phyloP scores from a whole-genome alignment of 1,284 basidiomycete species.

The Trichosporon sp. region DNA sequence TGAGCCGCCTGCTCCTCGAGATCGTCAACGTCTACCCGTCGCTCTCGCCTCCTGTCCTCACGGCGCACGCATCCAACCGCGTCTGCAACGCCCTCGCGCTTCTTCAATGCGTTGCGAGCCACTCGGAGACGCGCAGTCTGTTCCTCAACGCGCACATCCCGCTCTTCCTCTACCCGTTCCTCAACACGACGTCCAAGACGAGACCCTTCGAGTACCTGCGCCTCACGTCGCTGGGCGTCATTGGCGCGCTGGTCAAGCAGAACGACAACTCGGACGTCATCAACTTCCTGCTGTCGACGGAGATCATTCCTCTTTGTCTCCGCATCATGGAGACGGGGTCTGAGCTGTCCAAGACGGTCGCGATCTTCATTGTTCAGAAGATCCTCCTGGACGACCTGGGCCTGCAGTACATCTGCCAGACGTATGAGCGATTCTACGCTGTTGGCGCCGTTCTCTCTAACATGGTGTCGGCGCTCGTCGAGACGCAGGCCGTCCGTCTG shows the following conservation, averaged over 20 bases:
- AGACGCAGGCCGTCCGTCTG: constrained; percentile 92
- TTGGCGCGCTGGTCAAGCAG: constrained; percentile 99
- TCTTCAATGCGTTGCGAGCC: constrained; percentile 94
- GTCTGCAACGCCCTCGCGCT: constrained; percentile 98
- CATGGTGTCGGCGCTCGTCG: constrained; percentile 95
- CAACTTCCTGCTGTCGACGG: constrained; percentile 97
- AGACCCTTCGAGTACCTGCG: constrained; percentile 98
- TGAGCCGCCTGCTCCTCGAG: constrained; percentile 97
- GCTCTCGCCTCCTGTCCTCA: constrained; percentile 90
- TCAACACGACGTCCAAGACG: constrained; percentile 98
- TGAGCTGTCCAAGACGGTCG: constrained; percentile 98
- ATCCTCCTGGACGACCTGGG: constrained; percentile 97
- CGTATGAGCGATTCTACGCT: constrained; percentile 98
- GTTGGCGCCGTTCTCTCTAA: constrained; percentile 97
- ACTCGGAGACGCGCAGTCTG: constrained; percentile 84
- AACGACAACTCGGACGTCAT: constrained; percentile 99
- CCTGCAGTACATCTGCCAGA: constrained; percentile 97
- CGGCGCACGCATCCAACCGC: constrained; percentile 97
- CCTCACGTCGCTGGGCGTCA: constrained; percentile 94
- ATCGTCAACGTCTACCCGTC: constrained; percentile 98
- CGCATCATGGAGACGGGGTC: constrained; percentile 99
- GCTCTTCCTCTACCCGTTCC: constrained; percentile 96
- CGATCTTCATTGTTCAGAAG: constrained; percentile 99
- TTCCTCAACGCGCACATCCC: constrained; percentile 97
- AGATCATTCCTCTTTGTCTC: constrained; percentile 98